A percentile compares a stretch with the other conserved stretches of the same genome.
Conservation (phyloP, 2,329 filamentous ascomycete species). For the Epichloe coenophiala region DNA sequence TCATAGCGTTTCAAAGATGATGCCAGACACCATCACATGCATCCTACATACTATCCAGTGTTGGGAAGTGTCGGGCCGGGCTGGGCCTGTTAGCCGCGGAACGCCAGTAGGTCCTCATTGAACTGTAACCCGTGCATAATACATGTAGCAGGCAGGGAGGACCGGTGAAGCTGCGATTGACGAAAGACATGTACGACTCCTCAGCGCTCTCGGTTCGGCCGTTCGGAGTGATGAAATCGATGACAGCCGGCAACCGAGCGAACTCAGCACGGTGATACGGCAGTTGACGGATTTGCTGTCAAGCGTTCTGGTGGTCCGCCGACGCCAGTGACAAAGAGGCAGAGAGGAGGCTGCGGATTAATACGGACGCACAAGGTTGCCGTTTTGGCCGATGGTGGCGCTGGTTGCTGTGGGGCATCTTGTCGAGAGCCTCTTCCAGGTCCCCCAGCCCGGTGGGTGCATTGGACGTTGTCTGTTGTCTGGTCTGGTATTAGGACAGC, state of each 20-base stretch:
- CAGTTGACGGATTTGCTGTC: not conserved
- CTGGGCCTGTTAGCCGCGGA: not conserved
- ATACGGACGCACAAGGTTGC: not conserved
- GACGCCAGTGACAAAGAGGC: not conserved
- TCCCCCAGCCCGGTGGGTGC: too few relatives aligned
- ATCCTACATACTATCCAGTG: not conserved
- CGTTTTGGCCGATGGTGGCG: slow-evolving; percentile 4
- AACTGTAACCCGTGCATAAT: too few relatives aligned
- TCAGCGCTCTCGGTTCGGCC: too few relatives aligned
- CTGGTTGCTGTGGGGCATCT: not conserved
- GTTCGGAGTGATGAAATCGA: not conserved
- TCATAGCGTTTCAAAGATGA: too few relatives aligned
- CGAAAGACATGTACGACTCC: not conserved
- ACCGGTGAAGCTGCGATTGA: not conserved
- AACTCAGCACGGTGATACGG: not conserved
- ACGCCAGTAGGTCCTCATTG: too few relatives aligned
- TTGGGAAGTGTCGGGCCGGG: not conserved
- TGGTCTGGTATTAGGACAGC: too few relatives aligned
- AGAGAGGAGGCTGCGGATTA: not conserved
- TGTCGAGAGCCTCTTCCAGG: not conserved
- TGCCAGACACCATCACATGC: too few relatives aligned
- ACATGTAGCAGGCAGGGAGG: not conserved
- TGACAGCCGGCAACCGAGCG: not conserved
- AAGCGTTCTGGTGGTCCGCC: not conserved
- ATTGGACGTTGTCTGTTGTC: too few relatives aligned